These are phyloP conservation scores for Vanderwaltozyma yarrowii DNA, from an alignment of 805 yeast genomes.

Conservation along the genomic window DNA sequence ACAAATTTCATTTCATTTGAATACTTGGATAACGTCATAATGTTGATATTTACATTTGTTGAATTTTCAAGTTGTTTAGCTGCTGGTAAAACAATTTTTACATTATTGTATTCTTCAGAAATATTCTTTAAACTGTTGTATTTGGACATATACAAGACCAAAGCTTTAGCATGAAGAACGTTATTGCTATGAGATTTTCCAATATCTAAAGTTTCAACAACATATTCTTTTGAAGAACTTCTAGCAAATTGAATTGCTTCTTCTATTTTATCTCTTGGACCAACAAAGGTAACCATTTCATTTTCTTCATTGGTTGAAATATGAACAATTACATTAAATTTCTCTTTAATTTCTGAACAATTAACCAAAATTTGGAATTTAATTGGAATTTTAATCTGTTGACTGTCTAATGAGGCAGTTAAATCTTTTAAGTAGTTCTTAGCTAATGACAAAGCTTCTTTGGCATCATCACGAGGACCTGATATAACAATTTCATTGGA, in stretches of 20 bases:
- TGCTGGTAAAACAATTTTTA: conserved; percentile 40
- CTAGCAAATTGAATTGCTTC: conserved; percentile 57
- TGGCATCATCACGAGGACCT: conserved; percentile 63
- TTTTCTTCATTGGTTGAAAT: conserved; percentile 39
- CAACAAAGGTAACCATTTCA: conserved; percentile 49
- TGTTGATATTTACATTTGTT: conserved; percentile 46
- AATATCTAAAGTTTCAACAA: conserved; percentile 64
- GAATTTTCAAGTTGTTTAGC: conserved; percentile 35
- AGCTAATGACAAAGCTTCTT: conserved; percentile 43
- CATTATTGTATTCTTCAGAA: conserved; percentile 31
- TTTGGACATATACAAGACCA: conserved; percentile 56
- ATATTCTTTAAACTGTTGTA: conserved; percentile 37
- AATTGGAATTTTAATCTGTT: conserved; percentile 54
- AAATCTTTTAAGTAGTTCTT: conserved; percentile 36
- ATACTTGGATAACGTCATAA: conserved; percentile 42
- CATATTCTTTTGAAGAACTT: conserved; percentile 45
- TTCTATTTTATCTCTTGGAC: conserved; percentile 45
- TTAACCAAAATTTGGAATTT: conserved; percentile 62
- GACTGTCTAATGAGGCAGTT: conserved; percentile 37
- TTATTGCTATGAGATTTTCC: conserved; percentile 83
- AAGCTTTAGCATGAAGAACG: conserved; percentile 60
- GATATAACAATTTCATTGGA: conserved; percentile 40
- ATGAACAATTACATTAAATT: conserved; percentile 46
- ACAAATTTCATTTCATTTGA: conserved; percentile 46
- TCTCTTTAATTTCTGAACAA: conserved; percentile 38